phyloP scores from a whole-genome alignment of 2,329 filamentous ascomycete species.

The Fusarium subtropicale region DNA sequence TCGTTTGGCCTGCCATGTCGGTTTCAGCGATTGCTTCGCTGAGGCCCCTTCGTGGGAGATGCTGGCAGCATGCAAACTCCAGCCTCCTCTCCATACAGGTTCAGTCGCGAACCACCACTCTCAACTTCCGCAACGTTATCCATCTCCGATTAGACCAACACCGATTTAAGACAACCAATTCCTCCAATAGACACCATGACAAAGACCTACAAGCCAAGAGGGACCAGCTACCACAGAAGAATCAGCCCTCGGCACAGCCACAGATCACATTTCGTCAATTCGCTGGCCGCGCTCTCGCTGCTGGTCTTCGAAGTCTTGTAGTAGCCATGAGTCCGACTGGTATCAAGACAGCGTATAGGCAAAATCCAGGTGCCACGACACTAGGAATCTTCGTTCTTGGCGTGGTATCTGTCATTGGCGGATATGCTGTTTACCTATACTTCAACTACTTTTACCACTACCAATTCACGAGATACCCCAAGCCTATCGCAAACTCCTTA shows the following conservation, averaged over 20 bases:
- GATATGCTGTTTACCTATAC: constrained; percentile 57
- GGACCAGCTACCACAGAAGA: constrained; percentile 43
- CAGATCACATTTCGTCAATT: constrained; percentile 51
- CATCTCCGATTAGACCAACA: constrained; percentile 45
- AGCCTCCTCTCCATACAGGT: constrained; percentile 52
- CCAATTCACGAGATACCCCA: constrained; percentile 71
- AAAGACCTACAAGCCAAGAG: constrained; percentile 34
- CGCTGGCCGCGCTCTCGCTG: constrained; percentile 48
- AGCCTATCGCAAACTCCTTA: constrained; percentile 79
- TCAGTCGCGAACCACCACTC: constrained; percentile 44
- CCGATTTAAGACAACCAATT: constrained; percentile 47
- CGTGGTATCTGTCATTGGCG: constrained; percentile 47
- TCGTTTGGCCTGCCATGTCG: constrained; percentile 47
- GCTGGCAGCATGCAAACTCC: constrained; percentile 46
- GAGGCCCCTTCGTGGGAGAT: constrained; percentile 49
- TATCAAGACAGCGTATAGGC: constrained; percentile 51
- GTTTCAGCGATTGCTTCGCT: constrained; percentile 51
- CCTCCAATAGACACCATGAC: constrained; percentile 21
- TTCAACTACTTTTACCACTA: constrained; percentile 66
- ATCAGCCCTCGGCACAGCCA: constrained; percentile 35
- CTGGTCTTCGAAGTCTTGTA: constrained; percentile 51
- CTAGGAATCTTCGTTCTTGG: constrained; percentile 49
- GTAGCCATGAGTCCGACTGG: constrained; percentile 52
- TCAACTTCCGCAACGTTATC: constrained; percentile 49
- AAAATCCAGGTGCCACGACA: constrained; percentile 49